A percentile compares a stretch with the other conserved stretches of the same genome.
These are phyloP conservation scores for Sarcodon sp. DNA, from an alignment of 768 basidiomycete species.

Conservation along the genomic window DNA sequence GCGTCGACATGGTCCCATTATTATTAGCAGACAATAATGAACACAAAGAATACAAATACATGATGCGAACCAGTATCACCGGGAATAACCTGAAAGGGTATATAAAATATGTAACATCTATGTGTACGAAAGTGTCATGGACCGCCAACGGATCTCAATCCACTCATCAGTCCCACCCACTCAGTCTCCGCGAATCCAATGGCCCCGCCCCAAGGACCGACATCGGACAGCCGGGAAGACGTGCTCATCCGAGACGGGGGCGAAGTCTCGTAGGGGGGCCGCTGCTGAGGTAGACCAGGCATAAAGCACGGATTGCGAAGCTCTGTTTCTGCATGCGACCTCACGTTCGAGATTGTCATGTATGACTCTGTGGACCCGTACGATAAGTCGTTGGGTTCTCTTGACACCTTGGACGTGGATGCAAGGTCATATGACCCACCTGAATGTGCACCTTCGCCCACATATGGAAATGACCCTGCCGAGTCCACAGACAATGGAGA, in stretches of 20 bases:
- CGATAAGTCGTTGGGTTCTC: no score
- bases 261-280: not conserved
- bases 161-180: conserved; percentile 24
- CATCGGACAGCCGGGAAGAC: not conserved
- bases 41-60: no score
- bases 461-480: conserved; percentile 5
- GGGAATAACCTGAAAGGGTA: no score
- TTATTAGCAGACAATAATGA: no score
- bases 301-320: conserved; percentile 2
- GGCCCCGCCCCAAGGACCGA: conserved; percentile 46
- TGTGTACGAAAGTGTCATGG: no score
- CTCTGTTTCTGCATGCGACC: conserved; percentile 10
- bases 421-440: not conserved
- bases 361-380: no score
- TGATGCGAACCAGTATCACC: no score
- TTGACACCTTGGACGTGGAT: not conserved
- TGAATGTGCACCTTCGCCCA: not conserved
- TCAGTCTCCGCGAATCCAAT: conserved; percentile 67
- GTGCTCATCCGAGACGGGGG: not conserved
- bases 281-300: not conserved
- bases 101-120: no score
- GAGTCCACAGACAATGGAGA: conserved; percentile 30
- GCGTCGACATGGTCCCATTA: no score
- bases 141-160: no score
- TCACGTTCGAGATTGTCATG: conserved; percentile 1